These are phyloP conservation scores for Pleurotus djamor DNA, from an alignment of 768 basidiomycete genomes.

Conservation along the genomic window DNA sequence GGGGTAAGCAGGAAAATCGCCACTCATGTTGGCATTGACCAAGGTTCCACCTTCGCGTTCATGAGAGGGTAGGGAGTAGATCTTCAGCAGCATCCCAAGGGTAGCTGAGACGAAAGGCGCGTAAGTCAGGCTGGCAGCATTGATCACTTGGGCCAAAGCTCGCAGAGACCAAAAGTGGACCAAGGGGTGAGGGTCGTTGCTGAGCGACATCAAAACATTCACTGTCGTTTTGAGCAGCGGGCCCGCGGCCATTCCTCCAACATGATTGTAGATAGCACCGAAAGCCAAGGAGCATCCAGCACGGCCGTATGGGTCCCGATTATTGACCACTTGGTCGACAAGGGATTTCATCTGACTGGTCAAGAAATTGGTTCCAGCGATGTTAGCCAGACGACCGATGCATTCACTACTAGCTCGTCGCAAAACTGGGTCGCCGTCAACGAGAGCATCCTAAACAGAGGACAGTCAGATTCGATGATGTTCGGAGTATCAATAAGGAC, in stretches of 20 bases:
- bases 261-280: constrained; percentile 86
- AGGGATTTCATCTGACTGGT: constrained; percentile 85
- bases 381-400: constrained; percentile 81
- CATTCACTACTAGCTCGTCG: constrained; percentile 83
- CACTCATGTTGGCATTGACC: constrained; percentile 79
- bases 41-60: constrained; percentile 90
- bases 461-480: constrained; percentile 7
- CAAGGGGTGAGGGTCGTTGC: constrained; percentile 94
- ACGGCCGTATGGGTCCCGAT: constrained; percentile 88
- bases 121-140: constrained; percentile 90
- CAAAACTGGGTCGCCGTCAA: constrained; percentile 77
- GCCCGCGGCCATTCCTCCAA: constrained; percentile 93
- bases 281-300: constrained; percentile 94
- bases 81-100: constrained; percentile 85
- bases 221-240: constrained; percentile 94
- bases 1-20: constrained; percentile 90
- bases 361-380: constrained; percentile 82
- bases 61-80: constrained; percentile 88
- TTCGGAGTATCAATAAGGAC: constrained; percentile 9
- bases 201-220: constrained; percentile 91
- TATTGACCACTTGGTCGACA: constrained; percentile 91
- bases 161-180: constrained; percentile 94
- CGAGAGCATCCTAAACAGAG: constrained; percentile 62
- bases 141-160: constrained; percentile 83
- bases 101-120: constrained; percentile 87